A percentile compares a stretch with the other conserved stretches of the same genome.
Conservation (phyloP, 371 early-diverging fungal species). For the Mortierella sp. region DNA sequence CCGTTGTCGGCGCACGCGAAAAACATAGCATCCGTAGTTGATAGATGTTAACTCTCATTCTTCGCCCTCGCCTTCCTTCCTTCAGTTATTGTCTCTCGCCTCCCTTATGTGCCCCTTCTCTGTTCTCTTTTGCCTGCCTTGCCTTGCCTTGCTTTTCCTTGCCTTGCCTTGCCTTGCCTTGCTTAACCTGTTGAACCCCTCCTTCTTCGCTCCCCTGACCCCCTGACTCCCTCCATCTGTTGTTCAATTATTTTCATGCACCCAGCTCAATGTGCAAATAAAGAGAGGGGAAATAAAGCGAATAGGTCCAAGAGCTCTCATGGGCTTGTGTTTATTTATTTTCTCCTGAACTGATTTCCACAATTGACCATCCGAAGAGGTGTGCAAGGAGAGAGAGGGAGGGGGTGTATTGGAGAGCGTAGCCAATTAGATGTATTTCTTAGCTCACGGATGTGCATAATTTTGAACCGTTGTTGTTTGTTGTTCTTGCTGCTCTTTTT, state of each 20-base stretch:
- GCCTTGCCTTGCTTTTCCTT: too few species aligned
- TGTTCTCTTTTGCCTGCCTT: too few species aligned
- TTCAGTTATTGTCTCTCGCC: too few species aligned
- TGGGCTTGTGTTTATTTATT: neutral
- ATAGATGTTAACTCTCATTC: too few species aligned
- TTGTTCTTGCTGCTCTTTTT: neutral
- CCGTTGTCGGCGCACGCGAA: too few species aligned
- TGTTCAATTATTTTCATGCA: neutral
- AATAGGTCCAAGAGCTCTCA: too few species aligned
- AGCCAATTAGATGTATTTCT: neutral
- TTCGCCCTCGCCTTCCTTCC: too few species aligned
- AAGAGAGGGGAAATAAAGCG: neutral
- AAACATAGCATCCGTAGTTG: too few species aligned
- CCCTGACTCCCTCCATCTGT: neutral
- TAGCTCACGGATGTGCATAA: neutral
- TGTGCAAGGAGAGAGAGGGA: neutral
- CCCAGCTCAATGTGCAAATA: neutral
- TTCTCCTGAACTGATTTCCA: neutral
- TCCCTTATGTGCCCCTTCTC: too few species aligned
- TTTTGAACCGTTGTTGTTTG: neutral
- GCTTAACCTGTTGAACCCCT: too few species aligned
- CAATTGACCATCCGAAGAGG: slow-evolving; percentile 9
- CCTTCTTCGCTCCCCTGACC: neutral
- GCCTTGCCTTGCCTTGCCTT: too few species aligned
- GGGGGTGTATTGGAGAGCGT: neutral